phyloP scores from a whole-genome alignment of 2,329 filamentous ascomycete genomes.

The Stemphylium vesicarium region DNA sequence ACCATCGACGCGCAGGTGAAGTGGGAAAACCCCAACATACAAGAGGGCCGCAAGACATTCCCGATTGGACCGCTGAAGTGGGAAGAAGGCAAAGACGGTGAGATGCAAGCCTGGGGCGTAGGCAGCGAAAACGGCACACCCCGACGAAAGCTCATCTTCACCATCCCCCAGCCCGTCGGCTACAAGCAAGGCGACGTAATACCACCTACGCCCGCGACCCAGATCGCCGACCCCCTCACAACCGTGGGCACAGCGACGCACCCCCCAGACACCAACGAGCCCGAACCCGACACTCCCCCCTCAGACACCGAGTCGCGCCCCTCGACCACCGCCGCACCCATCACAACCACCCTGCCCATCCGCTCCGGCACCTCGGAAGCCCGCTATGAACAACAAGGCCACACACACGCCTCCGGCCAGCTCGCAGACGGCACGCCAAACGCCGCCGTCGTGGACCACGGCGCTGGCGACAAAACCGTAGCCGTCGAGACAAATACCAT shows the following conservation, averaged over 20 bases:
- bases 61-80: constrained; percentile 57
- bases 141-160: constrained; percentile 49
- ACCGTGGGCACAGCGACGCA: constrained; percentile 48
- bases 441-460: constrained; percentile 48
- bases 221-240: constrained; percentile 34
- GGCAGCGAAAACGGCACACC: constrained; percentile 52
- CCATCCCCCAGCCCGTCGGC: constrained; percentile 42
- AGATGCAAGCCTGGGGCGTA: constrained; percentile 54
- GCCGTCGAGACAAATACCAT: constrained; percentile 58
- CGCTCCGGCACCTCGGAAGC: constrained; percentile 52
- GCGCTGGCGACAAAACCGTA: constrained; percentile 53
- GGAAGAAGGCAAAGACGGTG: constrained; percentile 51
- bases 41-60: constrained; percentile 49
- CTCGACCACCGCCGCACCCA: constrained; percentile 18
- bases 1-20: constrained; percentile 50
- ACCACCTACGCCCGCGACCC: constrained; percentile 34
- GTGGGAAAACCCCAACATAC: constrained; percentile 47
- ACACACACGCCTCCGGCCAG: constrained; percentile 54
- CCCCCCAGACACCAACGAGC: constrained; percentile 34
- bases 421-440: constrained; percentile 53
- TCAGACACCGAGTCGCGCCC: constrained; percentile 27
- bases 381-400: constrained; percentile 50
- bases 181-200: constrained; percentile 33
- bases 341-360: constrained; percentile 33
- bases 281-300: constrained; percentile 30